Evolutionary conservation across 495 filamentous ascomycete species (phyloP), one percentile per base, ranked within the genome.

Genomic region (Aspergillus hancockii): DNA sequence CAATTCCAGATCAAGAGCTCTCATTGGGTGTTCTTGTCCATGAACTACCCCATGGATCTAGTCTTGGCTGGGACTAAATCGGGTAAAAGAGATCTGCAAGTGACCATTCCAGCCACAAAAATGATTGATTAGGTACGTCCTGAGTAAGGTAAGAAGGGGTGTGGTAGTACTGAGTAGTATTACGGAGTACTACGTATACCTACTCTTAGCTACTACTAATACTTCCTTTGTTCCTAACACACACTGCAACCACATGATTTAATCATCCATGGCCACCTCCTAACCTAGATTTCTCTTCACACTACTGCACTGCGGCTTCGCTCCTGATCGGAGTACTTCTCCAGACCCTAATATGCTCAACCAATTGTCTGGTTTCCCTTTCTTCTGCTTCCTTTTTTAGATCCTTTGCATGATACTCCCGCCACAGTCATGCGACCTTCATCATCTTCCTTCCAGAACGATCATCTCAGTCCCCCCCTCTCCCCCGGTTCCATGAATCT

Each of bases 401-500:
- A 13, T 30, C 43, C 18, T 23, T 3, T 14, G 16, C 18, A n/a
- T 12, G 21, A 22, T 47, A 2, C 12, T 21, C 8, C 5, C 12
- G 13, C 8, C 5, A 2, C 7, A 47, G 43, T 23, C 43, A 47
- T 47, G 43, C 43, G 19, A 47, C 38, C 38, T n/a, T 40, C 53
- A 47, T 23, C 21, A 13, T 47, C 22, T 30, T 10, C 40, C 40
- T 40, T 14, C 25, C 41, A 45, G 38, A 32, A 43, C 30, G 21
- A 22, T 14, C 3, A 38, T 34, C 34, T n/a, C 32, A 36, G 22
- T 38, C 59, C 59, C 46, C 59, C 30, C 1, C 22, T 13, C 16
- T 53, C 58, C 51, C 57, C 58, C 14, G 34, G 25, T 40, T 56
- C 51, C 53, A 59, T 51, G 55, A 65, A 13, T 22, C 65, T 79